These are phyloP conservation scores for Rhinocladiella mackenziei DNA, from an alignment of 2,329 filamentous ascomycete species.

Conservation along the genomic window DNA sequence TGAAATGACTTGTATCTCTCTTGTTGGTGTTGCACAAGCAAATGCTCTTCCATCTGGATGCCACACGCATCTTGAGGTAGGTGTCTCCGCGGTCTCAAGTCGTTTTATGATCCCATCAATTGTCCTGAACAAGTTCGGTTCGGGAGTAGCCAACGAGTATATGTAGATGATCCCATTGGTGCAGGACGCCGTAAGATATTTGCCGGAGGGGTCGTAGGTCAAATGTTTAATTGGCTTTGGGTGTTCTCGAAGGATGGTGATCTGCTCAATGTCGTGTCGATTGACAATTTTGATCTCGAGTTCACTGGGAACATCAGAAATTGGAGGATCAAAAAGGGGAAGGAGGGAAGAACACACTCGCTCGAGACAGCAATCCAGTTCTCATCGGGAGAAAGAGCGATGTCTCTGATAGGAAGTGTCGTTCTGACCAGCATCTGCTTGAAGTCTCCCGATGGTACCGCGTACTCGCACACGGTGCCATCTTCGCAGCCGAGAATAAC, in stretches of 20 bases:
- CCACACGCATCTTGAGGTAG: conserved; percentile 74
- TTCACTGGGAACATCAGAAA: conserved; percentile 51
- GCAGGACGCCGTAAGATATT: conserved; percentile 73
- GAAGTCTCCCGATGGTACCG: conserved; percentile 64
- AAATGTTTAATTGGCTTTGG: conserved; percentile 85
- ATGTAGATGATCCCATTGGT: conserved; percentile 87
- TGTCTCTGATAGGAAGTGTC: conserved; percentile 79
- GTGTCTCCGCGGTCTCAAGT: conserved; percentile 71
- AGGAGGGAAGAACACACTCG: conserved; percentile 62
- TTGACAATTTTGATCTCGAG: conserved; percentile 85
- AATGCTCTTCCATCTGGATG: conserved; percentile 93
- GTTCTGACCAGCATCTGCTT: conserved; percentile 79
- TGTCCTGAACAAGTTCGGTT: conserved; percentile 76
- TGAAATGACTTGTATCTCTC: conserved; percentile 84
- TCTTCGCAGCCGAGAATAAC: conserved; percentile 91
- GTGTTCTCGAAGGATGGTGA: conserved; percentile 79
- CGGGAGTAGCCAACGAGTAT: conserved; percentile 73
- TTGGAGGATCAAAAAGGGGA: not conserved
- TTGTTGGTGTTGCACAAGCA: conserved; percentile 74
- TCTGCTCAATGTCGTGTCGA: conserved; percentile 68
- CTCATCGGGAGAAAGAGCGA: conserved; percentile 74
- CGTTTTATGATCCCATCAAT: conserved; percentile 80
- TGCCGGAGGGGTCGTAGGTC: conserved; percentile 76
- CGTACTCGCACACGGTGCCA: conserved; percentile 91
- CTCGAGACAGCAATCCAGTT: conserved; percentile 94